Evolutionary conservation across 345 rosid genomes (phyloP).

Genomic region (Rhizophora mangle): DNA sequence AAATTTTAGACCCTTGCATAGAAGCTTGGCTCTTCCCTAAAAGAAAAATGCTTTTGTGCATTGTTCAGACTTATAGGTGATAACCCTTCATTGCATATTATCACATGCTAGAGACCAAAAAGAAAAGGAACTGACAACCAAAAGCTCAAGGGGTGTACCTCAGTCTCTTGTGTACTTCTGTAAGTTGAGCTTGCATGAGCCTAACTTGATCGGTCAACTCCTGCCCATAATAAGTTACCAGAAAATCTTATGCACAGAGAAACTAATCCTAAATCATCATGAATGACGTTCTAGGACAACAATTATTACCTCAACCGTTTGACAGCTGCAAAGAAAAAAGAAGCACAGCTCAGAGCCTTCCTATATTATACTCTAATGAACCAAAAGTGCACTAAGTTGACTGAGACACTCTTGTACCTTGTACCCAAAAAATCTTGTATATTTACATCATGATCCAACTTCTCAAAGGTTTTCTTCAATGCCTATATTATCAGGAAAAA

Average conservation of each 20-base stretch:
- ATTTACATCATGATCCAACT: constrained; percentile 86
- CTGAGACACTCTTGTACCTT: constrained; percentile 38
- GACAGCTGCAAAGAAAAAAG: constrained; percentile 48
- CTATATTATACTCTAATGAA: constrained; percentile 5
- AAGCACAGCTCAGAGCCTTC: constrained; percentile 26
- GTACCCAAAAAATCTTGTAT: constrained; percentile 75
- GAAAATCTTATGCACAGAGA: constrained; percentile 11
- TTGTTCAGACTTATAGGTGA: neutral
- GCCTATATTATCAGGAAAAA: constrained; percentile 48
- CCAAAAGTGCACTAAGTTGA: neutral
- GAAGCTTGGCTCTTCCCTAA: too few species aligned
- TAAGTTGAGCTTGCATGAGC: constrained; percentile 51
- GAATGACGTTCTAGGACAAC: constrained; percentile 4
- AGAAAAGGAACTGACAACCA: constrained; percentile 8
- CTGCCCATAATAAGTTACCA: constrained; percentile 39
- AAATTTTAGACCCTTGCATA: too few species aligned
- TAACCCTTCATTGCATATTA: neutral
- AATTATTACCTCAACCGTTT: constrained; percentile 62
- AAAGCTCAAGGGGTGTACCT: constrained; percentile 48
- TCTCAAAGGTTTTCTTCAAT: constrained; percentile 85
- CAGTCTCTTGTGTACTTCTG: constrained; percentile 65
- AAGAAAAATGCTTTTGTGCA: too few species aligned
- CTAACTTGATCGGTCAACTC: constrained; percentile 64
- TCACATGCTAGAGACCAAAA: constrained; percentile 11
- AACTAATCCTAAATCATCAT: constrained; percentile 2